phyloP scores from a whole-genome alignment of 2,329 filamentous ascomycete genomes.

The Fusarium kyushuense region DNA sequence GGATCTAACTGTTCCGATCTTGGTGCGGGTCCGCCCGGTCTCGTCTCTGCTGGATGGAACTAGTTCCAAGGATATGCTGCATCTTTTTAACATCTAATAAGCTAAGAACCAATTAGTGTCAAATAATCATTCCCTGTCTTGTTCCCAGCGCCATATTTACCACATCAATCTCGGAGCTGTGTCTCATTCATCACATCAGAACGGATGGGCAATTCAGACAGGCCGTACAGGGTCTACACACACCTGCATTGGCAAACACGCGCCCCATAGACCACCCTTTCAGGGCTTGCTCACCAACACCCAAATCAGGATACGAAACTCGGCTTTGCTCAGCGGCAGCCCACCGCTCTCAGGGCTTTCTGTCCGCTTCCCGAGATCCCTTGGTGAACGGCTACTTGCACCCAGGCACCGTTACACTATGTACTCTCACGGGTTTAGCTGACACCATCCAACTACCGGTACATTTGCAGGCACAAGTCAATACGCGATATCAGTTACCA shows the following conservation, averaged over 20 bases:
- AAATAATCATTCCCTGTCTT: constrained; percentile 27
- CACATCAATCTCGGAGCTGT: constrained; percentile 20
- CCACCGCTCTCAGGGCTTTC: constrained; percentile 26
- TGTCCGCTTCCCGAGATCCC: constrained; percentile 14
- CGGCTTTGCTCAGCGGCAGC: constrained; percentile 27
- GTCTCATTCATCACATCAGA: background rate
- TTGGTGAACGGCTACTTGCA: constrained; percentile 26
- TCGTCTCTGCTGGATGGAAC: constrained; percentile 6
- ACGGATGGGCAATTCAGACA: background rate
- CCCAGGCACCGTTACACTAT: constrained; percentile 32
- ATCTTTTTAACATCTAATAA: background rate
- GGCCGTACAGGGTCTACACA: background rate
- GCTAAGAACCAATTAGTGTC: constrained; percentile 11
- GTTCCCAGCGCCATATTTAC: constrained; percentile 18
- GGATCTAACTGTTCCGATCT: constrained; percentile 47
- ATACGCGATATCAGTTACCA: constrained; percentile 18
- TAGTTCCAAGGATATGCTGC: constrained; percentile 10
- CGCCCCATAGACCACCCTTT: background rate
- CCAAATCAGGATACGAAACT: constrained; percentile 43
- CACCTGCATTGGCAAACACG: background rate
- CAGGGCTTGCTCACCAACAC: constrained; percentile 1
- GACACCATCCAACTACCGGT: constrained; percentile 5
- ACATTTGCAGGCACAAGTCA: background rate
- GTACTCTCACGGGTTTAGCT: constrained; percentile 9
- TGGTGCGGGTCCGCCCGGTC: constrained; percentile 42